Evolutionary conservation across 768 basidiomycete species (phyloP), one percentile per base, ranked within the genome.

Genomic region (Pleurotus pulmonarius): DNA sequence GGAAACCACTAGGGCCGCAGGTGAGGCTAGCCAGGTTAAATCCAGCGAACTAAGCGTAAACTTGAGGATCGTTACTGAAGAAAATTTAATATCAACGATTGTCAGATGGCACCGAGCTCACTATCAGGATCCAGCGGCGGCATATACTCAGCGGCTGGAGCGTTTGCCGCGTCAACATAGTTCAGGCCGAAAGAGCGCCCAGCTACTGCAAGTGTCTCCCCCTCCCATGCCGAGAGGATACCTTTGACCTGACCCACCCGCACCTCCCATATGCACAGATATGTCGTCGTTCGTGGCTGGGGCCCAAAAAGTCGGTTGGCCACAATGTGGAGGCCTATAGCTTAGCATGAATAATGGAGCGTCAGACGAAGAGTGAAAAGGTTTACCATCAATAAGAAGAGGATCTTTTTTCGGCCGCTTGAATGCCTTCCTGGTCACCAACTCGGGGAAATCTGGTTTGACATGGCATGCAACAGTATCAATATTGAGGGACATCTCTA

Each of bases 201-300:
- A 18, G 83, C 84, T 4, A 83, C 76, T 7, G 70, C 67, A 11
- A 94, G 61, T 13, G 80, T 61, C 58, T 74, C 71, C 4, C 72
- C 73, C 60, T 92, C 81, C 13, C 70, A 66, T 6, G 86, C 82
- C 1, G 86, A 80, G 16, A 87, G 58, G 22, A 78, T 64, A 0
- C 77, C 78, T 63, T 83, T 86, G 46, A 91, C 65, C 34, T 76
- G 66, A 5, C 92, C 92, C 15, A 94, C 37, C n/a, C 73, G 73
- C 45, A 95, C 81, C 64, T 96, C 93, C 96, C 96, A 98, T 12
- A 97, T 81, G 66, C 95, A 98, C 4, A 96, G 75, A 64, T 98
- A 98, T 1, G 93, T 87, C 1, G 89, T 72, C 0, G 90, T 90
- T 3, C 83, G 81, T 5, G 96, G 96, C 57, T 86, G 83, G 11